Percentiles rank a stretch among this genome's conserved stretches.
Evolutionary conservation across 768 basidiomycete species (phyloP).

Genomic region (Leccinum sublutescens): DNA sequence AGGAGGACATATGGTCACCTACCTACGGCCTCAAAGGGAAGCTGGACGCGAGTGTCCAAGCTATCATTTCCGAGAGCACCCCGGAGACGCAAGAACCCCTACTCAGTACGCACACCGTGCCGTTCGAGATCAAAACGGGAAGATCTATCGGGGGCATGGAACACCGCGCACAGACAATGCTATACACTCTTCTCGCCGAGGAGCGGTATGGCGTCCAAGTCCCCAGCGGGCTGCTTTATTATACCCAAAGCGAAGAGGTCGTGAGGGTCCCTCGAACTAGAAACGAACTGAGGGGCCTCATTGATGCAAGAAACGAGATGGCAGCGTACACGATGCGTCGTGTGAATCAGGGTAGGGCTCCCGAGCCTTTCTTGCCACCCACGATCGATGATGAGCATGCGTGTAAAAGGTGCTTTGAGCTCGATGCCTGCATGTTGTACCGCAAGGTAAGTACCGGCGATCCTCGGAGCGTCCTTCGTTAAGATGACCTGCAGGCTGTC

Average conservation of each 20-base stretch:
- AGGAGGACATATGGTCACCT: constrained; percentile 98
- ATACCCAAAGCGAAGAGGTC: constrained; percentile 89
- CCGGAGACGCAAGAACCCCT: constrained; percentile 22
- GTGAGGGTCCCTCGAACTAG: constrained; percentile 74
- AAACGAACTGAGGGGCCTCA: constrained; percentile 82
- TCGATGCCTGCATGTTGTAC: constrained; percentile 93
- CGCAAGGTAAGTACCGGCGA: constrained; percentile 56
- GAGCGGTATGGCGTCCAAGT: constrained; percentile 89
- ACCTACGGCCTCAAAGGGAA: constrained; percentile 95
- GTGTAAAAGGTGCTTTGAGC: constrained; percentile 78
- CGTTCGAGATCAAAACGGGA: constrained; percentile 97
- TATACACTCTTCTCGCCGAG: constrained; percentile 87
- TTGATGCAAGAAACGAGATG: constrained; percentile 82
- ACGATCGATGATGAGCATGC: constrained; percentile 79
- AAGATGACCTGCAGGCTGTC: constrained; percentile 50
- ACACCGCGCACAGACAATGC: constrained; percentile 96
- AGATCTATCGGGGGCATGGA: constrained; percentile 75
- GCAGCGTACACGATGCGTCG: constrained; percentile 72
- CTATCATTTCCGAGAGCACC: constrained; percentile 52
- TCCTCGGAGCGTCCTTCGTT: not conserved
- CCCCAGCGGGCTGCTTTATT: constrained; percentile 84
- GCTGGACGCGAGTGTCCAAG: constrained; percentile 85
- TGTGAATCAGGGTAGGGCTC: constrained; percentile 22
- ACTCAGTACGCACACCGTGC: constrained; percentile 42
- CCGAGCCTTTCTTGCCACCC: constrained; percentile 72